Percentiles rank a stretch among this genome's conserved stretches.
These are phyloP conservation scores for Tylopilus orsonianus DNA, from an alignment of 1,284 basidiomycete genomes.

Conservation along the genomic window DNA sequence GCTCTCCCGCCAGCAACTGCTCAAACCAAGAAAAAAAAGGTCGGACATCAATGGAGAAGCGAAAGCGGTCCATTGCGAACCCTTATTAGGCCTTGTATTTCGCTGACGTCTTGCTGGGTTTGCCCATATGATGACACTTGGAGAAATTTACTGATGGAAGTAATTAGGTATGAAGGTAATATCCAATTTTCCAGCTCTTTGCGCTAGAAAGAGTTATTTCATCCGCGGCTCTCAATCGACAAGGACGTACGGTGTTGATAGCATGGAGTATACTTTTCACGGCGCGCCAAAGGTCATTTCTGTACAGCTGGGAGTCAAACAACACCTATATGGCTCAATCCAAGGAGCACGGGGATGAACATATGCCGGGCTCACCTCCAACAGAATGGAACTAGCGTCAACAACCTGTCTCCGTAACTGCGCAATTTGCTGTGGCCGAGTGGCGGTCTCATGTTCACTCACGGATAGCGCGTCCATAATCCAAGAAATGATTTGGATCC, in stretches of 20 bases:
- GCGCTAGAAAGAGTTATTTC: conserved; percentile 39
- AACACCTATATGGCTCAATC: conserved; percentile 33
- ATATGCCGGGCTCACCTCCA: conserved; percentile 43
- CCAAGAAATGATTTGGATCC: conserved; percentile 43
- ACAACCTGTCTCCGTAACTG: conserved; percentile 44
- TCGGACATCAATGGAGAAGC: conserved; percentile 45
- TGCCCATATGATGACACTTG: conserved; percentile 31
- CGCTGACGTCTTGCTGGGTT: conserved; percentile 33
- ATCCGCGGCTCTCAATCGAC: conserved; percentile 6
- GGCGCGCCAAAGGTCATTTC: conserved; percentile 37
- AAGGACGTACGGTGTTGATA: conserved; percentile 43
- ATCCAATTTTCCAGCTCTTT: conserved; percentile 44
- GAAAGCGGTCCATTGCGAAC: conserved; percentile 62
- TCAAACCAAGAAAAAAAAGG: conserved; percentile 48
- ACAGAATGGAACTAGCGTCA: conserved; percentile 45
- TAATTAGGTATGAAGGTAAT: conserved; percentile 42
- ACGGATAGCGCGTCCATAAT: conserved; percentile 40
- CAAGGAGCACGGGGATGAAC: neutral
- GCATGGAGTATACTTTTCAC: conserved; percentile 42
- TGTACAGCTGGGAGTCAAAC: conserved; percentile 33
- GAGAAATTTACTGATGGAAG: conserved; percentile 40
- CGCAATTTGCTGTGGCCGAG: conserved; percentile 22
- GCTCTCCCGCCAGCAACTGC: conserved; percentile 45
- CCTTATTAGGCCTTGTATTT: conserved; percentile 56
- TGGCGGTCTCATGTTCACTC: conserved; percentile 29